Conservation (phyloP, 148 eudicot genomes). For the Cornus controversa region DNA sequence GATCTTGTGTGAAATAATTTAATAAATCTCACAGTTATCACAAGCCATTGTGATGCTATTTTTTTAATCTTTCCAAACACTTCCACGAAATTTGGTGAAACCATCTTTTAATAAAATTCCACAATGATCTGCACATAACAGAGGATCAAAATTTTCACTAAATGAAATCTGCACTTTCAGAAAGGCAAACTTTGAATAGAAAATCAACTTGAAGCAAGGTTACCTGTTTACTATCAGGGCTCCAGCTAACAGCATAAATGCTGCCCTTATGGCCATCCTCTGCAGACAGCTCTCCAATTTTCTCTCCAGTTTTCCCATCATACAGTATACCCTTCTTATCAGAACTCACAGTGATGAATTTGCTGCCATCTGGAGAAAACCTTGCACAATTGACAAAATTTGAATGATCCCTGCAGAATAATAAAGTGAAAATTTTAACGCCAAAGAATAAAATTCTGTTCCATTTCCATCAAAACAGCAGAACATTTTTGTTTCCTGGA, state of each 20-base stretch:
- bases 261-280: conserved; percentile 93
- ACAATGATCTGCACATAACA: too few relatives aligned
- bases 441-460: background rate
- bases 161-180: background rate
- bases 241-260: conserved; percentile 96
- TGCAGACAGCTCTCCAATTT: conserved; percentile 72
- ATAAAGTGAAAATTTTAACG: background rate
- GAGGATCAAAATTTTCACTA: background rate
- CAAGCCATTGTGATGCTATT: background rate
- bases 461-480: background rate
- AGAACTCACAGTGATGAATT: conserved; percentile 88
- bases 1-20: background rate
- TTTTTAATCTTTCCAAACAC: background rate
- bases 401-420: conserved; percentile 70
- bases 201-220: background rate
- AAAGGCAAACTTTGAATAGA: background rate
- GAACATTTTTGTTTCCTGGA: background rate
- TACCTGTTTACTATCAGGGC: conserved; percentile 88
- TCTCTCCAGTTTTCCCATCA: conserved; percentile 88
- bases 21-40: background rate
- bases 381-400: conserved; percentile 94
- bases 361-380: conserved; percentile 92
- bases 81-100: background rate
- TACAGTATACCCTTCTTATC: conserved; percentile 82
- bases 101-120: background rate